phyloP scores from a whole-genome alignment of 306 rosid species.

The Carpinus fangiana region DNA sequence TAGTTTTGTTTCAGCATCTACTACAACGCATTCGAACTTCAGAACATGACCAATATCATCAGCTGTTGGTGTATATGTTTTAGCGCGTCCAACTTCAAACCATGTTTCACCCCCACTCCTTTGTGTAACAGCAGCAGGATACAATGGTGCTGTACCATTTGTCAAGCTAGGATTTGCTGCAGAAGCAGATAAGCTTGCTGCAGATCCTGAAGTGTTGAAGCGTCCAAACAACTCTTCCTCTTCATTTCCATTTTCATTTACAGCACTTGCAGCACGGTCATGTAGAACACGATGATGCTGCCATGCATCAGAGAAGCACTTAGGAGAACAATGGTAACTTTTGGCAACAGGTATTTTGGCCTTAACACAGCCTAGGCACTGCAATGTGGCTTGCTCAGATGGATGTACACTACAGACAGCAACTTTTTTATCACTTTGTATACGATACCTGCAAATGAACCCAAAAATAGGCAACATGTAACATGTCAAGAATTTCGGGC shows the following conservation, averaged over 20 bases:
- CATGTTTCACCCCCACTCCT: constrained; percentile 90
- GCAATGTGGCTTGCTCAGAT: constrained; percentile 89
- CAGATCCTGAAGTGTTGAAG: constrained; percentile 61
- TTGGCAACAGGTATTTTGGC: constrained; percentile 78
- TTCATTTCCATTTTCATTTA: constrained; percentile 84
- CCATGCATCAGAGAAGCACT: constrained; percentile 97
- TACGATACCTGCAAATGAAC: constrained; percentile 75
- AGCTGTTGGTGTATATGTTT: constrained; percentile 81
- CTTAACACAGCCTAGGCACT: constrained; percentile 86
- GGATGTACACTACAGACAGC: constrained; percentile 94
- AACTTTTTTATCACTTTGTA: constrained; percentile 85
- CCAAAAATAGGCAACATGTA: constrained; percentile 13
- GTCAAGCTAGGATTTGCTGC: constrained; percentile 70
- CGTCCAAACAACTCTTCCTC: constrained; percentile 90
- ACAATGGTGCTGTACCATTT: constrained; percentile 72
- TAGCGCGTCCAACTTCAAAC: constrained; percentile 82
- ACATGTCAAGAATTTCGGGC: constrained; percentile 12
- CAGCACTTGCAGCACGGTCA: constrained; percentile 92
- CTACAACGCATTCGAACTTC: constrained; percentile 89
- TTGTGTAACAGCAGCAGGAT: constrained; percentile 74
- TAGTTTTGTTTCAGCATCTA: constrained; percentile 68
- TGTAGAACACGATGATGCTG: constrained; percentile 96
- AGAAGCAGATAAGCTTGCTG: constrained; percentile 63
- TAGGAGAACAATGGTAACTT: constrained; percentile 90
- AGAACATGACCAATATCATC: constrained; percentile 94